Evolutionary conservation across 106 monocot genomes (phyloP).

Genomic region (Hemerocallis citrina): DNA sequence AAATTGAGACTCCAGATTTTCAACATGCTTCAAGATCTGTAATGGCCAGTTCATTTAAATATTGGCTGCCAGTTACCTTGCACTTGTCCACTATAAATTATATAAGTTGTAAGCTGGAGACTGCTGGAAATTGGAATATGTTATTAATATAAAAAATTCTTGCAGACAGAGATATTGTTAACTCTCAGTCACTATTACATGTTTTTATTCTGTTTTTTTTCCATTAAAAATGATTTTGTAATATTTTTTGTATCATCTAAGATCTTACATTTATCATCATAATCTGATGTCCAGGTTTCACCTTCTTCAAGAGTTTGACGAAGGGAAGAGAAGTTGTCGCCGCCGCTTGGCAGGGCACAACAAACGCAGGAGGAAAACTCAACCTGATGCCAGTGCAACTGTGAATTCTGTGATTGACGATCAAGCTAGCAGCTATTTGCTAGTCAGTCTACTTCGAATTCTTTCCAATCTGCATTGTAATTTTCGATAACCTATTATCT

Average conservation of each 20-base stretch:
- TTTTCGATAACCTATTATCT: not conserved
- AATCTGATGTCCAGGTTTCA: constrained; percentile 35
- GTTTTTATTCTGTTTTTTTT: not conserved
- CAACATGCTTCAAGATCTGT: no score
- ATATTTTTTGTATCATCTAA: not conserved
- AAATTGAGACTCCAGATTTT: no score
- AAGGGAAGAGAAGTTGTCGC: constrained; percentile 50
- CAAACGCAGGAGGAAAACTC: constrained; percentile 48
- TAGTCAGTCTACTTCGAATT: constrained; percentile 32
- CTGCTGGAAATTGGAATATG: no score
- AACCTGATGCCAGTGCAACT: constrained; percentile 16
- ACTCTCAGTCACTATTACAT: not conserved
- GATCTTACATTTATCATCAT: not conserved
- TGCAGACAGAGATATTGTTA: no score
- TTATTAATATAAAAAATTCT: no score
- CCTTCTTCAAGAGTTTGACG: constrained; percentile 54
- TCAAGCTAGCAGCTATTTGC: constrained; percentile 23
- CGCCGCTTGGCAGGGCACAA: constrained; percentile 54
- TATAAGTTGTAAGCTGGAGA: no score
- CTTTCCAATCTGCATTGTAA: constrained; percentile 40
- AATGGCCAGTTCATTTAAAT: no score
- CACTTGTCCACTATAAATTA: no score
- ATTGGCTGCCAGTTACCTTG: no score
- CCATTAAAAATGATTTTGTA: not conserved
- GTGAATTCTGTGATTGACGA: constrained; percentile 22